Conservation (phyloP, 805 yeast genomes). For the Hanseniaspora mollemarum region DNA sequence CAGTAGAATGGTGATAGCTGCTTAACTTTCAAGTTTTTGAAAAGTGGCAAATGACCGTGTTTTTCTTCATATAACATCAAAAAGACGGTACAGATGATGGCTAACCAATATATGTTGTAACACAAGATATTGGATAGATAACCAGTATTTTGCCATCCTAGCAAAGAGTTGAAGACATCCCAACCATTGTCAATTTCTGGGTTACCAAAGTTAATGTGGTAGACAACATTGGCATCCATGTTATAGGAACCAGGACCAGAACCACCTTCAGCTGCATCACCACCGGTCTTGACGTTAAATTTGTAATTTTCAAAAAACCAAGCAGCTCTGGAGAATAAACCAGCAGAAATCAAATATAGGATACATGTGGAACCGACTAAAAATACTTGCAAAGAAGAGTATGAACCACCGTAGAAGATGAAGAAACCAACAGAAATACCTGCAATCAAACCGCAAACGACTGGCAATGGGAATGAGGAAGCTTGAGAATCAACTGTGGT, state of each 20-base stretch:
- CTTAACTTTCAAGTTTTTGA: constrained; percentile 38
- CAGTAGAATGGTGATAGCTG: constrained; percentile 62
- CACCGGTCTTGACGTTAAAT: constrained; percentile 64
- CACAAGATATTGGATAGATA: constrained; percentile 83
- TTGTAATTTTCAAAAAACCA: constrained; percentile 74
- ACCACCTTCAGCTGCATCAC: constrained; percentile 90
- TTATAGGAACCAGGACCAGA: constrained; percentile 93
- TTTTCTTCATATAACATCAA: constrained; percentile 76
- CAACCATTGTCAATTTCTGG: constrained; percentile 88
- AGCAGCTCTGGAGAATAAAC: constrained; percentile 83
- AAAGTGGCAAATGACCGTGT: constrained; percentile 67
- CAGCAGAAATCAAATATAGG: constrained; percentile 80
- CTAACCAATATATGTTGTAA: constrained; percentile 82
- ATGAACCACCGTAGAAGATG: constrained; percentile 72
- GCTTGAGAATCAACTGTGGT: constrained; percentile 43
- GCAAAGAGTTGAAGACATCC: constrained; percentile 88
- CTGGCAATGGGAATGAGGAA: constrained; percentile 85
- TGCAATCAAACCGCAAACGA: constrained; percentile 68
- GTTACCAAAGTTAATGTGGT: constrained; percentile 97
- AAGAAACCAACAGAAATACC: constrained; percentile 62
- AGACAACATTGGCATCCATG: constrained; percentile 54
- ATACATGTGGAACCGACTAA: constrained; percentile 78
- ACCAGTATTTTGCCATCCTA: constrained; percentile 97
- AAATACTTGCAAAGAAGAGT: constrained; percentile 75
- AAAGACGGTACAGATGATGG: constrained; percentile 41